phyloP scores from a whole-genome alignment of 164 flowering plant species.

The Brasenia schreberi region DNA sequence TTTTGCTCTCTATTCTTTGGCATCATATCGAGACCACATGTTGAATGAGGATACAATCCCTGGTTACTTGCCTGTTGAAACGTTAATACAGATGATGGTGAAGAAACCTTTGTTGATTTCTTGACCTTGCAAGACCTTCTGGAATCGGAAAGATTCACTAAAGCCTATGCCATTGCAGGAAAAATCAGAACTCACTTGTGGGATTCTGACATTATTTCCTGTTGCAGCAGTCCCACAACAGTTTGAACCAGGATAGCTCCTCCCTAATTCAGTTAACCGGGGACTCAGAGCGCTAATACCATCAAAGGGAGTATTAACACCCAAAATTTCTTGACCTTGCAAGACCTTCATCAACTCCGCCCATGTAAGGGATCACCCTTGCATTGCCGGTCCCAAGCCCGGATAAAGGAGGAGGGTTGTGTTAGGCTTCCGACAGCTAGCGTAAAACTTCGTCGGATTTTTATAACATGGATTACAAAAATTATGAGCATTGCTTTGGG shows the following conservation, averaged over 20 bases:
- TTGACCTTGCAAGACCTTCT: conserved; percentile 99
- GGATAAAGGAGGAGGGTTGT: too few relatives aligned
- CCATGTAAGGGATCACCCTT: too few relatives aligned
- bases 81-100: conserved; percentile 68
- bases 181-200: conserved; percentile 17
- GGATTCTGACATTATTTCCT: too few relatives aligned
- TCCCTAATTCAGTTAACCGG: conserved; percentile 27
- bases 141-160: conserved; percentile 77
- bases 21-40: conserved; percentile 3
- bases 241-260: conserved; percentile 21
- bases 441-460: too few relatives aligned
- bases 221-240: conserved; percentile 18
- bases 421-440: too few relatives aligned
- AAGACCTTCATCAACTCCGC: too few relatives aligned
- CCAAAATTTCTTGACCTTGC: conserved; percentile 99
- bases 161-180: conserved; percentile 24
- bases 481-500: too few relatives aligned
- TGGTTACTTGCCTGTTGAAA: conserved; percentile 43
- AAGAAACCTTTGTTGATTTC: conserved; percentile 53
- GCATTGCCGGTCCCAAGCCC: too few relatives aligned
- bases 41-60: conserved; percentile 8
- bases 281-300: conserved; percentile 13
- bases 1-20: conserved; percentile 13
- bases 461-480: too few relatives aligned
- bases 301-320: conserved; percentile 31